Evolutionary conservation across 2,329 filamentous ascomycete species (phyloP).

Genomic region (Penicillium sp.): DNA sequence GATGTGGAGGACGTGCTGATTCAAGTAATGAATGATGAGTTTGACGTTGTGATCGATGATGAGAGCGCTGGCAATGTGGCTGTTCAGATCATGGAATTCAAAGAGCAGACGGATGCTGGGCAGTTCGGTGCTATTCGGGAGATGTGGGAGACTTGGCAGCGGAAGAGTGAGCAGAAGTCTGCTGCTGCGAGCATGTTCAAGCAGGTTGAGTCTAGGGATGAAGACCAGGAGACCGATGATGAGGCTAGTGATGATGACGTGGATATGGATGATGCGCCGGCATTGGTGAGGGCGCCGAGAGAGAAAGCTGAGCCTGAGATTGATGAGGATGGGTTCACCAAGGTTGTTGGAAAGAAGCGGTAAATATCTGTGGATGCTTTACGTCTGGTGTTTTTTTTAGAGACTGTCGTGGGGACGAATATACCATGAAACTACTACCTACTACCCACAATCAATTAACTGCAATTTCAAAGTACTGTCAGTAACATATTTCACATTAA

Average conservation of each 20-base stretch:
- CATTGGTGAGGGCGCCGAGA: constrained; percentile 57
- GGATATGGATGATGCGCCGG: constrained; percentile 69
- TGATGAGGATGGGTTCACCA: constrained; percentile 80
- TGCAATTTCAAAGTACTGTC: not conserved
- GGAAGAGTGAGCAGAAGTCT: constrained; percentile 39
- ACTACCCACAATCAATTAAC: not conserved
- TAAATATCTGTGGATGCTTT: constrained; percentile 11
- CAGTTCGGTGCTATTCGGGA: constrained; percentile 65
- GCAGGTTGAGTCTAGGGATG: constrained; percentile 43
- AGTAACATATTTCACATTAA: not conserved
- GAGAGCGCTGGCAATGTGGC: constrained; percentile 77
- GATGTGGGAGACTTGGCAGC: constrained; percentile 53
- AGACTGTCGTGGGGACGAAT: not conserved
- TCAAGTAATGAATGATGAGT: constrained; percentile 93
- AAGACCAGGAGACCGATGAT: constrained; percentile 59
- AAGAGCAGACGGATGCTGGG: constrained; percentile 64
- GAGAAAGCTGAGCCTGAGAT: constrained; percentile 70
- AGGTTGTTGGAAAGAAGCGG: constrained; percentile 66
- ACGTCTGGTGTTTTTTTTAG: not conserved
- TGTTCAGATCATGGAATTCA: constrained; percentile 67
- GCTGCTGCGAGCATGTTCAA: constrained; percentile 35
- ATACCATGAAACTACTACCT: not conserved
- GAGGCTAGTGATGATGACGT: constrained; percentile 59
- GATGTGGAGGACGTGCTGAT: constrained; percentile 83
- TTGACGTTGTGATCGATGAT: constrained; percentile 89